These are phyloP conservation scores for Prunus armeniaca DNA, from an alignment of 306 rosid genomes.

Conservation along the genomic window DNA sequence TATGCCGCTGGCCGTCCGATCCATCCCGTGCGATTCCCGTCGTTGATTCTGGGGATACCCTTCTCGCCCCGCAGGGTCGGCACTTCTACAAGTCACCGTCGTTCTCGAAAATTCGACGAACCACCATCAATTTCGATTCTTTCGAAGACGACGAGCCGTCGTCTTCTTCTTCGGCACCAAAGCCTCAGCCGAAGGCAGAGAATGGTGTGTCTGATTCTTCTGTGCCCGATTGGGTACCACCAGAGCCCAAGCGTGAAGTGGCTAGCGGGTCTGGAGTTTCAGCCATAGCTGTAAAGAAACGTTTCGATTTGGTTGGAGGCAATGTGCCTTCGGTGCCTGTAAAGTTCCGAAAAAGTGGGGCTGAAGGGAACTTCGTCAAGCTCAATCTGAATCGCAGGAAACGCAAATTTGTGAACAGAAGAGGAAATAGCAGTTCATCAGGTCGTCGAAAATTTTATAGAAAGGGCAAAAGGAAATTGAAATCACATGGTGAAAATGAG, in stretches of 20 bases:
- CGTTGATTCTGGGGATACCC: constrained; percentile 43
- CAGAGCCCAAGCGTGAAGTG: constrained; percentile 17
- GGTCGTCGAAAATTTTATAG: constrained; percentile 33
- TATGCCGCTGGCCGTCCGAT: constrained; percentile 46
- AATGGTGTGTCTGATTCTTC: constrained; percentile 1
- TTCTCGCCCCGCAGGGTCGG: constrained; percentile 44
- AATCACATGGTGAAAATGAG: constrained; percentile 24
- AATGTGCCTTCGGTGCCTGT: constrained; percentile 40
- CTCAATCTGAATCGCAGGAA: constrained; percentile 54
- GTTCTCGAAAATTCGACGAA: constrained; percentile 55
- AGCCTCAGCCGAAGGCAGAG: constrained; percentile 5
- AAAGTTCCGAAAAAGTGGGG: constrained; percentile 42
- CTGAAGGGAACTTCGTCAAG: constrained; percentile 79
- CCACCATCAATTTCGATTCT: constrained; percentile 36
- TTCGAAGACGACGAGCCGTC: constrained; percentile 19
- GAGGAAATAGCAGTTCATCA: constrained; percentile 27
- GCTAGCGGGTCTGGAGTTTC: not conserved
- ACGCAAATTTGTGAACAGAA: constrained; percentile 49
- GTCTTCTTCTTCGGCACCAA: constrained; percentile 12
- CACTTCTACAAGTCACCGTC: constrained; percentile 55
- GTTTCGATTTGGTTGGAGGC: constrained; percentile 60
- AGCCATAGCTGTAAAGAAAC: constrained; percentile 26
- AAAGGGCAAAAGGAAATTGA: constrained; percentile 38
- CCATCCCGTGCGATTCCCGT: constrained; percentile 26
- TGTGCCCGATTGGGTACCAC: constrained; percentile 15